Percentiles rank a stretch among this genome's conserved stretches.
Evolutionary conservation across 768 basidiomycete species (phyloP).

Genomic region (Rubroboletus pulcherrimus): DNA sequence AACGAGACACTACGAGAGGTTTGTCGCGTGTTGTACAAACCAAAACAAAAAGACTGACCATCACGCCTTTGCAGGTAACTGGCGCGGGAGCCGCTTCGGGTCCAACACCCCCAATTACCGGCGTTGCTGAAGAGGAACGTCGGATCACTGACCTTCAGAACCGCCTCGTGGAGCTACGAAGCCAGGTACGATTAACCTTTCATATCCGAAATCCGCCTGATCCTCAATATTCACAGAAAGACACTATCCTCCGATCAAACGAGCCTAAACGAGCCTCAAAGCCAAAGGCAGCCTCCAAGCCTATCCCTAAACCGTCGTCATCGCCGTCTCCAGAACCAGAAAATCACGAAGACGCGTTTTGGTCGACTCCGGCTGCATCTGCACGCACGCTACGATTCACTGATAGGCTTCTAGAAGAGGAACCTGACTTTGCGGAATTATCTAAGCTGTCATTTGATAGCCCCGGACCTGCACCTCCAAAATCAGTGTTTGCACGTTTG

Average conservation of each 20-base stretch:
- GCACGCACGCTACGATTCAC: constrained; percentile 61
- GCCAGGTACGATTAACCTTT: constrained; percentile 31
- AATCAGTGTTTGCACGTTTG: constrained; percentile 28
- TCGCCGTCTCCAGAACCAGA: constrained; percentile 26
- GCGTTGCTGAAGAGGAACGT: constrained; percentile 38
- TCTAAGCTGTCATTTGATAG: constrained; percentile 45
- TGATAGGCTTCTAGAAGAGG: constrained; percentile 60
- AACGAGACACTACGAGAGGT: constrained; percentile 40
- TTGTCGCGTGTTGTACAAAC: constrained; percentile 15
- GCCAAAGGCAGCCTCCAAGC: constrained; percentile 11
- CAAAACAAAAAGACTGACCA: background rate
- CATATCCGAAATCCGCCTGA: background rate
- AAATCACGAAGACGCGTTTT: constrained; percentile 55
- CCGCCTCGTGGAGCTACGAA: constrained; percentile 39
- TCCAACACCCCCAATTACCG: constrained; percentile 25
- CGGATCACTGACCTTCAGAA: constrained; percentile 41
- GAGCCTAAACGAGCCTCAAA: constrained; percentile 8
- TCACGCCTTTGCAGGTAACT: constrained; percentile 12
- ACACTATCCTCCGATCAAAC: constrained; percentile 24
- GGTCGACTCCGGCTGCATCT: constrained; percentile 53
- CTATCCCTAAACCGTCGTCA: constrained; percentile 10
- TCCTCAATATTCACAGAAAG: constrained; percentile 22
- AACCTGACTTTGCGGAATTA: constrained; percentile 53
- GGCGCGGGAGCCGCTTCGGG: constrained; percentile 12
- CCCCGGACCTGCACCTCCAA: constrained; percentile 36